phyloP scores from a whole-genome alignment of 2,329 filamentous ascomycete species.

The Coniochaeta prunicola region DNA sequence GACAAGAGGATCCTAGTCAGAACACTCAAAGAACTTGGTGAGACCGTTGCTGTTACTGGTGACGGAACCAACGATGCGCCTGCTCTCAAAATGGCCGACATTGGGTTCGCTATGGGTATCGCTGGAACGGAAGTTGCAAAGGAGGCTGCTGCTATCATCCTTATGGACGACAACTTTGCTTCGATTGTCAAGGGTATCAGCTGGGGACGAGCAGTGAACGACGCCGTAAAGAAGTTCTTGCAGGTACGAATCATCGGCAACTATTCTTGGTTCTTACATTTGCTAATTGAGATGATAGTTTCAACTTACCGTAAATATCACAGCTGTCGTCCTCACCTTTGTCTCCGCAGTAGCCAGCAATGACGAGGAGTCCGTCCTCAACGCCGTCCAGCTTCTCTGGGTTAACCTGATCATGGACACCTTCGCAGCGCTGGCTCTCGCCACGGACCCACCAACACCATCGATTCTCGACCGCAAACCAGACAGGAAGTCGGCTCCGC shows the following conservation, averaged over 20 bases:
- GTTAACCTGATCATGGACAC: slow-evolving; percentile 84
- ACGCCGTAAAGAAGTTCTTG: slow-evolving; percentile 58
- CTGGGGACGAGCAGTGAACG: slow-evolving; percentile 60
- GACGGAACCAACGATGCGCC: slow-evolving; percentile 62
- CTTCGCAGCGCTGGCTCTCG: slow-evolving; percentile 65
- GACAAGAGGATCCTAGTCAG: slow-evolving; percentile 58
- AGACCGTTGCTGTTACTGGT: slow-evolving; percentile 60
- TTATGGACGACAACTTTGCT: slow-evolving; percentile 56
- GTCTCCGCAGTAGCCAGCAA: slow-evolving; percentile 63
- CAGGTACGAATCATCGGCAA: slow-evolving; percentile 30
- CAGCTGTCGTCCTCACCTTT: slow-evolving; percentile 70
- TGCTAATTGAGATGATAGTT: slow-evolving; percentile 28
- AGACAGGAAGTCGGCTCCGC: slow-evolving; percentile 62
- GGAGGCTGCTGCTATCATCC: slow-evolving; percentile 53
- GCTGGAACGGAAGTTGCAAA: slow-evolving; percentile 59
- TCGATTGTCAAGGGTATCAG: slow-evolving; percentile 59
- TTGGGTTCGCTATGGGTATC: slow-evolving; percentile 63
- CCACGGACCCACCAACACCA: slow-evolving; percentile 28
- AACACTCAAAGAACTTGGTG: slow-evolving; percentile 53
- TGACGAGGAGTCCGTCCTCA: slow-evolving; percentile 60
- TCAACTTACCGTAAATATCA: slow-evolving; percentile 71
- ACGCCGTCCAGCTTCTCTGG: slow-evolving; percentile 75
- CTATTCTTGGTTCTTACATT: not conserved
- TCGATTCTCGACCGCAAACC: slow-evolving; percentile 51
- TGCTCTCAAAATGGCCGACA: slow-evolving; percentile 58